Percentiles rank a stretch among this genome's conserved stretches.
Conservation (phyloP, 495 filamentous ascomycete genomes). For the Stereocaulon alpinum region DNA sequence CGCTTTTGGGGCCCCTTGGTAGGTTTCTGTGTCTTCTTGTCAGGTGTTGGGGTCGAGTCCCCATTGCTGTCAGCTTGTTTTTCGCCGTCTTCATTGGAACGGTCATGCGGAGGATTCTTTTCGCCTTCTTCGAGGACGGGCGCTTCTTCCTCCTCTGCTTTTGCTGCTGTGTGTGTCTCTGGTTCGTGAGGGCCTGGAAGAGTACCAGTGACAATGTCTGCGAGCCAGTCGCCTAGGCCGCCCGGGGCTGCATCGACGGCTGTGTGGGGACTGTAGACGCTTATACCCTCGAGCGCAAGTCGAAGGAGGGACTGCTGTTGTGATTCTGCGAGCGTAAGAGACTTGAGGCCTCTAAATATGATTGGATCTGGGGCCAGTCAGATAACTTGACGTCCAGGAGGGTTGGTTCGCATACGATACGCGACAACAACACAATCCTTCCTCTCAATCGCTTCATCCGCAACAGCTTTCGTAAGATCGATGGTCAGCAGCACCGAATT, state of each 20-base stretch:
- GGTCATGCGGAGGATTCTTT: neutral
- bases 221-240: slow-evolving; percentile 91
- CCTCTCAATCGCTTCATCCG: slow-evolving; percentile 74
- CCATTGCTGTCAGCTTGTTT: neutral
- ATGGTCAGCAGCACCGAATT: slow-evolving; percentile 82
- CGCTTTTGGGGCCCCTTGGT: slow-evolving; percentile 12
- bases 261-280: slow-evolving; percentile 89
- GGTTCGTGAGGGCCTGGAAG: slow-evolving; percentile 26
- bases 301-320: slow-evolving; percentile 79
- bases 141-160: slow-evolving; percentile 6
- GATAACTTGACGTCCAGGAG: neutral
- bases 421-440: slow-evolving; percentile 70
- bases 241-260: slow-evolving; percentile 81
- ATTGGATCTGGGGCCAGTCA: slow-evolving; percentile 60
- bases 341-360: slow-evolving; percentile 87
- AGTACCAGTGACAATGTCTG: slow-evolving; percentile 62
- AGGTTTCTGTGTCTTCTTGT: slow-evolving; percentile 8
- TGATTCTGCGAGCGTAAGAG: slow-evolving; percentile 68
- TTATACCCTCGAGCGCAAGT: slow-evolving; percentile 79
- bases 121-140: slow-evolving; percentile 6
- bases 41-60: neutral
- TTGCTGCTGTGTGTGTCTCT: slow-evolving; percentile 19
- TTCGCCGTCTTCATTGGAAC: slow-evolving; percentile 6
- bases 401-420: slow-evolving; percentile 55
- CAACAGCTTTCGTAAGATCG: slow-evolving; percentile 83